These are phyloP conservation scores for Raffaelea arxii DNA, from an alignment of 2,329 filamentous ascomycete species.

Conservation along the genomic window DNA sequence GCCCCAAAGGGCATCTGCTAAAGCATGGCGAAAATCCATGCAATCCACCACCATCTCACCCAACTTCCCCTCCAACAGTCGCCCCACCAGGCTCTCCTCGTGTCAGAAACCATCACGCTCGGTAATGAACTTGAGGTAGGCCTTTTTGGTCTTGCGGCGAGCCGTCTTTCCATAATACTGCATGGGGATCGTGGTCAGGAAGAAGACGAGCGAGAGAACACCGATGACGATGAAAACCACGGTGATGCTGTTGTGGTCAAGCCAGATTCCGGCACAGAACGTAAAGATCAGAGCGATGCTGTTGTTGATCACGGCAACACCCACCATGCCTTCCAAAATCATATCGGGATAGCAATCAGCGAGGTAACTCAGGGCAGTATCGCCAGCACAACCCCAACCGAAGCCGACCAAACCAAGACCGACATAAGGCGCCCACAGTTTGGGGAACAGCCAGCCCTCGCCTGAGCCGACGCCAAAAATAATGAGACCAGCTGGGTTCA, in stretches of 20 bases:
- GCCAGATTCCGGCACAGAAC: slow-evolving; percentile 3
- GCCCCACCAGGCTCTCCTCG: too few species aligned
- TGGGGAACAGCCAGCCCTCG: slow-evolving; percentile 2
- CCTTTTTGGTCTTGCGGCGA: slow-evolving; percentile 2
- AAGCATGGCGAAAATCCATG: too few species aligned
- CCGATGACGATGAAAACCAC: slow-evolving; percentile 3
- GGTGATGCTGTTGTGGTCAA: background rate
- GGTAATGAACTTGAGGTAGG: background rate
- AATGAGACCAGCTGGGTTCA: slow-evolving; percentile 4
- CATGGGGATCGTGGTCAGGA: slow-evolving; percentile 4
- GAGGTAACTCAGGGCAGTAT: slow-evolving; percentile 4
- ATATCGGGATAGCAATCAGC: slow-evolving; percentile 6
- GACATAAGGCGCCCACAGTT: slow-evolving; percentile 2
- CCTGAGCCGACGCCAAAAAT: slow-evolving; percentile 4
- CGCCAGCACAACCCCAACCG: slow-evolving; percentile 6
- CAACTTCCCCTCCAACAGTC: too few species aligned
- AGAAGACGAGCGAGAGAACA: slow-evolving; percentile 3
- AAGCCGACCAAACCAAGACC: slow-evolving; percentile 2
- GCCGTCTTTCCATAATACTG: slow-evolving; percentile 2
- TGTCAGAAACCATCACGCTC: slow-evolving; percentile 1
- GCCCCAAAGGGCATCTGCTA: too few species aligned
- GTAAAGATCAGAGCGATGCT: slow-evolving; percentile 5
- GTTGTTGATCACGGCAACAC: slow-evolving; percentile 6
- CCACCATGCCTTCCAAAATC: slow-evolving; percentile 5
- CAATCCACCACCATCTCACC: too few species aligned